Evolutionary conservation across 2,329 filamentous ascomycete genomes (phyloP).

Genomic region (Alternaria infectoria): DNA sequence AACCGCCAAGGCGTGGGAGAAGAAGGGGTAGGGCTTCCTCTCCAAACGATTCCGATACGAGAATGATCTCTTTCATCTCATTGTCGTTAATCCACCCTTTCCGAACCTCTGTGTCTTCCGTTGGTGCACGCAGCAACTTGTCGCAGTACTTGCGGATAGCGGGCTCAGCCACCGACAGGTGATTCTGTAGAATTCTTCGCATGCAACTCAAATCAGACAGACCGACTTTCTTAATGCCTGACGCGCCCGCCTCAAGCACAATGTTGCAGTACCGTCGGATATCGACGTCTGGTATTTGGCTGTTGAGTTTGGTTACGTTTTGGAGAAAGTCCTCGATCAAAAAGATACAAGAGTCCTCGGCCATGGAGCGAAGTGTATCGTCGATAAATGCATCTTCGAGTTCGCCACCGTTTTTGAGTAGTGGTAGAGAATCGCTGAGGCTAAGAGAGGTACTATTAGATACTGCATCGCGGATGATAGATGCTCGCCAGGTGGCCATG

Average conservation of each 20-base stretch:
- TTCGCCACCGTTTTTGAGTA: neutral
- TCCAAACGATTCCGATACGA: neutral
- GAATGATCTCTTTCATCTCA: neutral
- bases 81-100: neutral
- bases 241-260: neutral
- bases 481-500: neutral
- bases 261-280: neutral
- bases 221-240: fast-evolving
- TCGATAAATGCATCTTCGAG: fast-evolving
- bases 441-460: fast-evolving
- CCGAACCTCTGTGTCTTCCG: neutral
- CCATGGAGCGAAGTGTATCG: neutral
- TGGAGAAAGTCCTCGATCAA: neutral
- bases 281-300: neutral
- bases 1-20: neutral
- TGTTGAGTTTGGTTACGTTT: neutral
- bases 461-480: neutral
- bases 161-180: neutral
- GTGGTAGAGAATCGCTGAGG: neutral
- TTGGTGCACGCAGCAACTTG: neutral
- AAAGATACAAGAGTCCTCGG: fast-evolving
- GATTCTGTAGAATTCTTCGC: neutral
- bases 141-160: neutral
- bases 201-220: neutral
- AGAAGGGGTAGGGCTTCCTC: neutral